Evolutionary conservation across 768 basidiomycete genomes (phyloP).

Genomic region (Leccinum sublutescens): DNA sequence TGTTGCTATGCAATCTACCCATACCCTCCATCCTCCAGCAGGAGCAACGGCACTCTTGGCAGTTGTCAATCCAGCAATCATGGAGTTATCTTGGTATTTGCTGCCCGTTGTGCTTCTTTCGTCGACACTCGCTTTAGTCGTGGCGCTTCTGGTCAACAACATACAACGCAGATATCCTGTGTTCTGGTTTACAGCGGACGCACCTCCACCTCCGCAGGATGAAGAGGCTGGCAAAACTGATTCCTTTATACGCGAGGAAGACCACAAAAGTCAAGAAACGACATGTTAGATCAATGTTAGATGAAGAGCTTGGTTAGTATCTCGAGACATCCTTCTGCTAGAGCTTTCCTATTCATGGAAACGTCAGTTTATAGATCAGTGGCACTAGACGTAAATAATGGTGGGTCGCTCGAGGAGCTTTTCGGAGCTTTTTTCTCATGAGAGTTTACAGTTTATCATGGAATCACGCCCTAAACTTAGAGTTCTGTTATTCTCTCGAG

Average conservation of each 20-base stretch:
- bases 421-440: slow-evolving; percentile 1
- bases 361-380: background rate
- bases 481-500: slow-evolving; percentile 5
- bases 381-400: background rate
- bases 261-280: background rate
- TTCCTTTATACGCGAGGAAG: background rate
- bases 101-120: slow-evolving; percentile 52
- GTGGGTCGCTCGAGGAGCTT: background rate
- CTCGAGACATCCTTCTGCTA: background rate
- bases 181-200: slow-evolving; percentile 41
- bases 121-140: slow-evolving; percentile 41
- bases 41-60: slow-evolving; percentile 56
- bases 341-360: slow-evolving; percentile 7
- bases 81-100: slow-evolving; percentile 52
- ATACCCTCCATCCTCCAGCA: slow-evolving; percentile 54
- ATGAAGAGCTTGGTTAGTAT: slow-evolving; percentile 9
- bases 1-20: slow-evolving; percentile 50
- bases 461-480: background rate
- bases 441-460: background rate
- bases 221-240: background rate
- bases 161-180: slow-evolving; percentile 47
- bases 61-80: slow-evolving; percentile 41
- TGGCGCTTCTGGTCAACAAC: slow-evolving; percentile 51
- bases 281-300: background rate
- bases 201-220: background rate